Percentiles rank a stretch among this genome's conserved stretches.
These are phyloP conservation scores for Hypseocharis bilobata DNA, from an alignment of 441 rosid genomes.

Conservation along the genomic window DNA sequence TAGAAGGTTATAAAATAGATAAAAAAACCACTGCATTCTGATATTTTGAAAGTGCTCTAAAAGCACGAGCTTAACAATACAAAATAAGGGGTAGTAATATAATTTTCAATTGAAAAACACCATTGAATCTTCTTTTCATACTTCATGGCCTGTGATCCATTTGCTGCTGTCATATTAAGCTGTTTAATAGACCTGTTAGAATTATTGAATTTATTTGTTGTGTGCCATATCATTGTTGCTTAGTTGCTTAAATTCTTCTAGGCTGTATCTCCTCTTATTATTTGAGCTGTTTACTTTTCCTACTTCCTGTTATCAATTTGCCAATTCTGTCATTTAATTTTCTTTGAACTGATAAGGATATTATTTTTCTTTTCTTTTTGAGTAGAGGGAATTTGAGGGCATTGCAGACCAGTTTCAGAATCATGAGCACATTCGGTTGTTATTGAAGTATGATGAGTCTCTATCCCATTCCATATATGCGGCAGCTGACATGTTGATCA, in stretches of 20 bases:
- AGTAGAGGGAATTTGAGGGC: slow-evolving; percentile 79
- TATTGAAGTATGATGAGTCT: slow-evolving; percentile 76
- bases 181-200: background rate
- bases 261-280: background rate
- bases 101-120: no score
- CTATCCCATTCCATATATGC: slow-evolving; percentile 79
- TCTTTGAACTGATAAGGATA: background rate
- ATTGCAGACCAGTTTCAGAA: slow-evolving; percentile 59
- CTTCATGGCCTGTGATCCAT: background rate
- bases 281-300: background rate
- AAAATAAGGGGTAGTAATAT: no score
- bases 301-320: slow-evolving; percentile 2
- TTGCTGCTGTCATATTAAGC: background rate
- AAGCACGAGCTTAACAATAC: no score
- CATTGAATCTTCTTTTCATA: no score
- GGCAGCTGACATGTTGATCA: slow-evolving; percentile 80
- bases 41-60: no score
- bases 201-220: no score
- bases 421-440: slow-evolving; percentile 60
- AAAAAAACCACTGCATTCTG: no score
- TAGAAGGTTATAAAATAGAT: no score
- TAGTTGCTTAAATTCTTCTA: no score
- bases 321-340: background rate
- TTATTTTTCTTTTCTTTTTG: slow-evolving; percentile 12
- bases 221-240: no score